phyloP scores from a whole-genome alignment of 768 basidiomycete species.

The Polyporus arcularius region DNA sequence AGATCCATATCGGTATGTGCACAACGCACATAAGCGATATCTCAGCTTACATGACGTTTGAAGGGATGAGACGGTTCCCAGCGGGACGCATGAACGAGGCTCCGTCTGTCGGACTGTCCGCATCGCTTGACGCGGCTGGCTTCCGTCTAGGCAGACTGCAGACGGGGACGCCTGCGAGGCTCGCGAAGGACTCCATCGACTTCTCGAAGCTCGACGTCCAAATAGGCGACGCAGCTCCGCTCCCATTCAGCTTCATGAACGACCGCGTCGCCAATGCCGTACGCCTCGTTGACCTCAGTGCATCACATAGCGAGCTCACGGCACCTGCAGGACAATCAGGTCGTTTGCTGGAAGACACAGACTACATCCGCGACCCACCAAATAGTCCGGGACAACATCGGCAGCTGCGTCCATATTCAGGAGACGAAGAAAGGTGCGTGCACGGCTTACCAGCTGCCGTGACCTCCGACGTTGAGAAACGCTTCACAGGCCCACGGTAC shows the following conservation, averaged over 20 bases:
- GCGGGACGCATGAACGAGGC: constrained; percentile 77
- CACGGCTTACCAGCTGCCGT: background rate
- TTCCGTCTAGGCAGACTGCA: constrained; percentile 84
- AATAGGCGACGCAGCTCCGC: constrained; percentile 62
- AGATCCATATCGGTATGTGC: constrained; percentile 79
- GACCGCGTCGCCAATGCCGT: constrained; percentile 71
- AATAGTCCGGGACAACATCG: constrained; percentile 74
- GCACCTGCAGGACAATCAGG: constrained; percentile 61
- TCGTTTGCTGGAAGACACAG: constrained; percentile 68
- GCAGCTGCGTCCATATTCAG: constrained; percentile 81
- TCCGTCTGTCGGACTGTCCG: constrained; percentile 74
- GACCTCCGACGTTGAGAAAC: background rate
- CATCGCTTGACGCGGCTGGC: constrained; percentile 70
- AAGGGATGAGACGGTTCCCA: constrained; percentile 72
- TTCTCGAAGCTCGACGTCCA: constrained; percentile 63
- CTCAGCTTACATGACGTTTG: background rate
- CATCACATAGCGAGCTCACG: background rate
- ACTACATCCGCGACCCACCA: constrained; percentile 76
- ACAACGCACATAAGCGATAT: background rate
- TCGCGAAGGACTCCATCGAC: constrained; percentile 71
- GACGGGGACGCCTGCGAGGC: constrained; percentile 83
- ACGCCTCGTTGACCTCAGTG: constrained; percentile 19
- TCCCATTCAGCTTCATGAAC: constrained; percentile 78
- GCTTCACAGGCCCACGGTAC: constrained; percentile 74
- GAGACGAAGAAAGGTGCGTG: constrained; percentile 79